Evolutionary conservation across 2,329 filamentous ascomycete species (phyloP).

Genomic region (Tolypocladium capitatum): DNA sequence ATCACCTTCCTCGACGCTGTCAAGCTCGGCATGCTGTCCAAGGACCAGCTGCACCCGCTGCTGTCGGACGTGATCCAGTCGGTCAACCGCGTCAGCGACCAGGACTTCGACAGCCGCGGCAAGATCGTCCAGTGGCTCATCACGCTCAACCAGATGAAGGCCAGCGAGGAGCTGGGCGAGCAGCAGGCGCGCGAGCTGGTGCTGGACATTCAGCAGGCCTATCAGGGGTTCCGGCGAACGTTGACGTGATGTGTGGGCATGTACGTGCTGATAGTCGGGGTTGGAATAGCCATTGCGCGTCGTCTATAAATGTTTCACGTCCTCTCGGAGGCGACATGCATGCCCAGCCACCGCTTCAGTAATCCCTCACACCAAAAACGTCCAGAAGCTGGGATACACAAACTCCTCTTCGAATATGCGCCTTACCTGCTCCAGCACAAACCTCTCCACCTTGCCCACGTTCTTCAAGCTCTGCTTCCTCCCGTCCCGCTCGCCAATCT

Average conservation of each 20-base stretch:
- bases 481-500: constrained; percentile 84
- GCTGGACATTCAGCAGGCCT: constrained; percentile 87
- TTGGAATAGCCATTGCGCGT: neutral
- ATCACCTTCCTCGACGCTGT: constrained; percentile 96
- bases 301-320: neutral
- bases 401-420: constrained; percentile 98
- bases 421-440: constrained; percentile 90
- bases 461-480: constrained; percentile 96
- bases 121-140: constrained; percentile 99
- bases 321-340: too few species aligned
- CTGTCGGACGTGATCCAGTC: constrained; percentile 93
- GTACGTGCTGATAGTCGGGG: neutral
- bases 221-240: constrained; percentile 81
- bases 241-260: constrained; percentile 32
- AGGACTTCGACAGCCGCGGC: constrained; percentile 85
- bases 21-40: constrained; percentile 81
- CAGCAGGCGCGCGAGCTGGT: constrained; percentile 81
- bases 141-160: constrained; percentile 93
- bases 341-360: neutral
- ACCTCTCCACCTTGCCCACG: constrained; percentile 95
- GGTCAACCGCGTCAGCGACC: constrained; percentile 91
- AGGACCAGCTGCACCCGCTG: constrained; percentile 90
- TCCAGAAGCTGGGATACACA: constrained; percentile 98
- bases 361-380: constrained; percentile 60
- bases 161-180: constrained; percentile 77